phyloP scores from a whole-genome alignment of 257 asterid species.

The Fraxinus excelsior region DNA sequence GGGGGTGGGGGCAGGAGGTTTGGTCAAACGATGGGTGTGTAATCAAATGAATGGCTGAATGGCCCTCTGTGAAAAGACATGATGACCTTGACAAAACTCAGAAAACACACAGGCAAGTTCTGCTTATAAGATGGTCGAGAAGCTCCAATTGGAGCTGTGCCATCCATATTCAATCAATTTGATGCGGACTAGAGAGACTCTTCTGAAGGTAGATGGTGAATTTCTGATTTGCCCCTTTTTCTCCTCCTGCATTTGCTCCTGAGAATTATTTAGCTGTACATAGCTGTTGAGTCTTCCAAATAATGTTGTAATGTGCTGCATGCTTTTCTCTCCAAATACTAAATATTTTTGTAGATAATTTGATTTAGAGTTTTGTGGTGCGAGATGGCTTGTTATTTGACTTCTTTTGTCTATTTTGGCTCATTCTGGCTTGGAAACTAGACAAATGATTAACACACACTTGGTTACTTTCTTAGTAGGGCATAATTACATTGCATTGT shows the following conservation, averaged over 20 bases:
- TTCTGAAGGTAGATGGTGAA: constrained; percentile 62
- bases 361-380: background rate
- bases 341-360: constrained; percentile 2
- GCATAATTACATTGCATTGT: background rate
- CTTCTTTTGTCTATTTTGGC: background rate
- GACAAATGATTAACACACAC: background rate
- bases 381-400: background rate
- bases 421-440: background rate
- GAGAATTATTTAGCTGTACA: background rate
- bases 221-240: constrained; percentile 6
- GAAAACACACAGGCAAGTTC: constrained; percentile 53
- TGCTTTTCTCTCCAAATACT: background rate
- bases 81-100: constrained; percentile 38
- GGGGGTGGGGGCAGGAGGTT: background rate
- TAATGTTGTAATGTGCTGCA: background rate
- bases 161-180: constrained; percentile 74
- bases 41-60: background rate
- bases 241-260: background rate
- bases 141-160: constrained; percentile 53
- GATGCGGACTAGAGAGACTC: constrained; percentile 75
- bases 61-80: background rate
- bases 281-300: background rate
- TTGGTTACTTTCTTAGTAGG: background rate
- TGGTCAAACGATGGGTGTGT: background rate
- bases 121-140: constrained; percentile 65